Evolutionary conservation across 257 asterid species (phyloP).

Genomic region (Parsonsia alboflavescens): DNA sequence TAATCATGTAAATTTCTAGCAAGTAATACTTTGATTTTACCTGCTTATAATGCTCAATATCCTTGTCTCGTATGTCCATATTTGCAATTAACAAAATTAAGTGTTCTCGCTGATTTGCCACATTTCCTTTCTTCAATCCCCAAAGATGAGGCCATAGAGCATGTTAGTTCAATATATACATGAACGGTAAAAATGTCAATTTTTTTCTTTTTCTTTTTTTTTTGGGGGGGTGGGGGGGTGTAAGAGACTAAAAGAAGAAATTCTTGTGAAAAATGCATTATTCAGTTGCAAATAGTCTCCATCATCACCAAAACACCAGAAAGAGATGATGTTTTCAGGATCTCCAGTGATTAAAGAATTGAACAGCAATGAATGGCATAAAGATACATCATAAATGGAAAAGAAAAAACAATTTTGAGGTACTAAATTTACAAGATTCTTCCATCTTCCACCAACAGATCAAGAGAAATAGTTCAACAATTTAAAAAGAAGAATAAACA

Average conservation of each 20-base stretch:
- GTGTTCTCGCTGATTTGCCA: slow-evolving; percentile 97
- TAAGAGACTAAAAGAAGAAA: background rate
- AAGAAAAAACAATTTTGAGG: background rate
- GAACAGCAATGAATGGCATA: background rate
- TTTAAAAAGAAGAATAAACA: no score
- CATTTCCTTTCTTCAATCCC: slow-evolving; percentile 87
- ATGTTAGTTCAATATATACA: slow-evolving; percentile 17
- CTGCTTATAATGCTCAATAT: slow-evolving; percentile 42
- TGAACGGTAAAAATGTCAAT: background rate
- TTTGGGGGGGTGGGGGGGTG: no score
- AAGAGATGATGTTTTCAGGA: background rate
- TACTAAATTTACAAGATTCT: background rate
- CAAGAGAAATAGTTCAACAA: background rate
- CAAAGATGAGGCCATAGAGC: slow-evolving; percentile 23
- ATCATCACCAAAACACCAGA: background rate
- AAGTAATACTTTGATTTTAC: slow-evolving; percentile 37
- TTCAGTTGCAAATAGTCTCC: background rate
- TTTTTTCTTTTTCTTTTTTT: background rate
- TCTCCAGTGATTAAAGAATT: background rate
- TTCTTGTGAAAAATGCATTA: background rate
- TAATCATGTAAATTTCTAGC: slow-evolving; percentile 12
- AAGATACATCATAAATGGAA: background rate
- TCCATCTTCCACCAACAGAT: background rate
- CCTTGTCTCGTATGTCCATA: slow-evolving; percentile 73
- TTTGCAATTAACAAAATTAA: slow-evolving; percentile 90